Percentiles rank a stretch among this genome's conserved stretches.
Conservation (phyloP, 805 yeast genomes). For the Brettanomyces custersianus region DNA sequence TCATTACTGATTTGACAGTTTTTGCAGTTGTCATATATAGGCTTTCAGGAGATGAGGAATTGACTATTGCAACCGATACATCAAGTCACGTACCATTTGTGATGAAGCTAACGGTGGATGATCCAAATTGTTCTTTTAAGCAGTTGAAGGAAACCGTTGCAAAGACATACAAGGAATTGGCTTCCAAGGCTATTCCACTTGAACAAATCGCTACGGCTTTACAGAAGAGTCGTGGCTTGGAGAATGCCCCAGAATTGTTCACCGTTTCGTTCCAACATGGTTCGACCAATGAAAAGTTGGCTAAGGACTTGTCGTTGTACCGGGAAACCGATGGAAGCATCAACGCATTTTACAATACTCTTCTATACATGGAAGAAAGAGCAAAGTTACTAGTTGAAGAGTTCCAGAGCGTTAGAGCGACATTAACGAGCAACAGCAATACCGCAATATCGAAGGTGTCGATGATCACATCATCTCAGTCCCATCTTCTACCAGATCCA, state of each 20-base stretch:
- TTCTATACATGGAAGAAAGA: slow-evolving; percentile 65
- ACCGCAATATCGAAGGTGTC: slow-evolving; percentile 49
- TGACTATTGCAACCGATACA: slow-evolving; percentile 69
- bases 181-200: slow-evolving; percentile 35
- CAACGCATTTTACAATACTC: slow-evolving; percentile 60
- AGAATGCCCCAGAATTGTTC: slow-evolving; percentile 54
- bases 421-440: slow-evolving; percentile 29
- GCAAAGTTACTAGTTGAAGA: slow-evolving; percentile 67
- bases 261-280: slow-evolving; percentile 47
- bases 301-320: slow-evolving; percentile 60
- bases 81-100: slow-evolving; percentile 41
- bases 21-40: slow-evolving; percentile 68
- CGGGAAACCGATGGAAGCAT: slow-evolving; percentile 25
- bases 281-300: slow-evolving; percentile 33
- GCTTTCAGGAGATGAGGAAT: slow-evolving; percentile 90
- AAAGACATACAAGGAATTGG: slow-evolving; percentile 28
- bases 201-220: slow-evolving; percentile 47
- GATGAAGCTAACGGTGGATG: slow-evolving; percentile 46
- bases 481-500: slow-evolving; percentile 71
- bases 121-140: slow-evolving; percentile 43
- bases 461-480: slow-evolving; percentile 62
- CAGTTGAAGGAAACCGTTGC: slow-evolving; percentile 41
- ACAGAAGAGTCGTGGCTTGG: slow-evolving; percentile 39
- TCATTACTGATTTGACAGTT: slow-evolving; percentile 50
- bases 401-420: slow-evolving; percentile 42